These are phyloP conservation scores for Dendrobium catenatum DNA, from an alignment of 106 monocot genomes.

Conservation along the genomic window DNA sequence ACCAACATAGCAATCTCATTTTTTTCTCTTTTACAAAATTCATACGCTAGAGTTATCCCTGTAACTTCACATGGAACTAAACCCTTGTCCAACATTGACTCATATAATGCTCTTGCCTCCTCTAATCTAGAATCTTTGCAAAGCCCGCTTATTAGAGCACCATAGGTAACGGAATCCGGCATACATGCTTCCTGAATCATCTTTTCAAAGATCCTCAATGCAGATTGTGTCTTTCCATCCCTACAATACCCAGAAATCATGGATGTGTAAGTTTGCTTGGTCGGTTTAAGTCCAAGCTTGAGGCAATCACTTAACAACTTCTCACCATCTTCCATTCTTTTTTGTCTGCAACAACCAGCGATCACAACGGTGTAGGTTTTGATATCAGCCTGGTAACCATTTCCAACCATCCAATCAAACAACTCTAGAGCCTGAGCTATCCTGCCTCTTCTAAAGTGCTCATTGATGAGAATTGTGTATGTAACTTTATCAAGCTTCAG, in stretches of 20 bases:
- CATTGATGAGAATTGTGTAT: conserved; percentile 69
- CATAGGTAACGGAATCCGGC: conserved; percentile 80
- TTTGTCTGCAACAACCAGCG: conserved; percentile 52
- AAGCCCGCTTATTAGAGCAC: conserved; percentile 87
- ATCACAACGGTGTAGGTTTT: conserved; percentile 69
- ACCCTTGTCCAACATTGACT: conserved; percentile 75
- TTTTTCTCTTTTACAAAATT: conserved; percentile 63
- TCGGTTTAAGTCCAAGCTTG: conserved; percentile 45
- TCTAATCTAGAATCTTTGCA: conserved; percentile 87
- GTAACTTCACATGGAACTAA: conserved; percentile 86
- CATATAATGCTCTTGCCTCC: conserved; percentile 71
- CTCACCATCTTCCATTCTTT: conserved; percentile 60
- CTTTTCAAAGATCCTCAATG: conserved; percentile 69
- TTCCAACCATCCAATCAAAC: conserved; percentile 56
- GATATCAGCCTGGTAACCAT: conserved; percentile 65
- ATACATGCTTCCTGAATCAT: conserved; percentile 56
- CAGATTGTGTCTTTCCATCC: conserved; percentile 39
- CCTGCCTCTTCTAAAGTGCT: conserved; percentile 66
- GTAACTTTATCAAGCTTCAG: conserved; percentile 65
- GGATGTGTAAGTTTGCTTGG: conserved; percentile 79
- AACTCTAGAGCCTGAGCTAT: conserved; percentile 45
- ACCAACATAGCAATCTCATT: conserved; percentile 37
- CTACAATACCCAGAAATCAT: conserved; percentile 85
- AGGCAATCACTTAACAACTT: conserved; percentile 57
- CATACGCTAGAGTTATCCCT: conserved; percentile 58